Base-by-base conservation (phyloP, 1,139 yeast species). In the Zygosaccharomyces sapae region DNA sequence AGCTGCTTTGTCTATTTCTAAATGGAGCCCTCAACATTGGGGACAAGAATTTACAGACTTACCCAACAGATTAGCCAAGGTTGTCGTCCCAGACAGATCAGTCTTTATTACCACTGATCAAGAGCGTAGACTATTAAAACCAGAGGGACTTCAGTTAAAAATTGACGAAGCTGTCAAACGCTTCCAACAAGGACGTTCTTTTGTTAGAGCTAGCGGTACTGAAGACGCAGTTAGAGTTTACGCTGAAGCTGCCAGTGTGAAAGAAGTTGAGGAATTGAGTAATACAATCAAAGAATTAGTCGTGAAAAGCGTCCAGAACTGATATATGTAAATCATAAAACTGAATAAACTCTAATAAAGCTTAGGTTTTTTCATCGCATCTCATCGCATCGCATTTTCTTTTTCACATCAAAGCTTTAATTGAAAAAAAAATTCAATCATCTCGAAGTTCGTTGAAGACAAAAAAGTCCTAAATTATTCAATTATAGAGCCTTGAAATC, bases 171-270 rank as follows among this genome's bases (percentile, higher is more conserved):
- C 78, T 44, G 92, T 90, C 10, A 63, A 70, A 18, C 70, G 78
- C 59, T 83, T 74, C 58, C 64, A 72, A 0, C 66, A 71, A 27
- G 97, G 94, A 1, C 77, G 98, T 62, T 83, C 95, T 2, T 92
- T 92, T 68, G 97, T 92, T 3, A 80, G 99, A 57, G 97, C 99
- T 7, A 86, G 96, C 53, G 99, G 98, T 13, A 92, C 99, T 1
- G 99, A 92, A 66, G 95, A 94, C 67, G 97, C 96, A 0, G 97
- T 92, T 2, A 79, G 98, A 60, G 87, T 92, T 7, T 92, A 92
- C 58, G 95, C 97, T 1, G 99, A 92, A 66, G 96, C 97, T 0
- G 73, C 71, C 10, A 77, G 79, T 1, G 61, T 62, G 37, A 68
- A 70, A 22, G 75, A 73, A 39, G 81, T 86, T 25, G 80, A 77